A percentile compares a stretch with the other conserved stretches of the same genome.
Evolutionary conservation across 108 stramenopile species (phyloP).

Genomic region (Cylindrotheca fusiformis): DNA sequence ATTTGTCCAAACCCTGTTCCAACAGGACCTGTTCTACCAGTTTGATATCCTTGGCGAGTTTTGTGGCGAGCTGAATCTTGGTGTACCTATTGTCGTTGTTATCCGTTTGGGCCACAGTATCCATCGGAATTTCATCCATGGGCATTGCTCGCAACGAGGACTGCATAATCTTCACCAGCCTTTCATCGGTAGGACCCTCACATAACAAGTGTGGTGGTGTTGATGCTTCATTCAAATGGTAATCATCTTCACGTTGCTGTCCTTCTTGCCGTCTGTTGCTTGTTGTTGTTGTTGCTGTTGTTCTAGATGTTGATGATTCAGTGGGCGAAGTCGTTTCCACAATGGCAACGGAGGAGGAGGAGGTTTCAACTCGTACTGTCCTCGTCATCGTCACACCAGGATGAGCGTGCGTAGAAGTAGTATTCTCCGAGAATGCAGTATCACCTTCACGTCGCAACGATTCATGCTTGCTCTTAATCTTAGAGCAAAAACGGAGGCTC

Average conservation of each 20-base stretch:
- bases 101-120: neutral
- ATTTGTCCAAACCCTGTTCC: slow-evolving; percentile 22
- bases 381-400: too few relatives aligned
- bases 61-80: neutral
- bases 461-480: neutral
- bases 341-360: too few relatives aligned
- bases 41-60: slow-evolving; percentile 15
- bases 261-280: neutral
- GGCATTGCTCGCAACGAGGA: neutral
- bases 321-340: neutral
- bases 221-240: neutral
- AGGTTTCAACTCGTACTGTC: too few relatives aligned
- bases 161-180: neutral
- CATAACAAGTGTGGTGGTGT: neutral
- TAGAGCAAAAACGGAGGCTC: too few relatives aligned
- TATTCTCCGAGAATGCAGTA: too few relatives aligned
- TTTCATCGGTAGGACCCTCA: neutral
- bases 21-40: slow-evolving; percentile 13
- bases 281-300: neutral
- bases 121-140: neutral
- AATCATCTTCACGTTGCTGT: neutral
- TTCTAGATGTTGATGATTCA: neutral
- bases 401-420: too few relatives aligned
- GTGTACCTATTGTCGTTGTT: neutral
- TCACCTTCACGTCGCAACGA: too few relatives aligned